These are phyloP conservation scores for Colletotrichum spaethianum DNA, from an alignment of 2,329 filamentous ascomycete genomes.

Conservation along the genomic window DNA sequence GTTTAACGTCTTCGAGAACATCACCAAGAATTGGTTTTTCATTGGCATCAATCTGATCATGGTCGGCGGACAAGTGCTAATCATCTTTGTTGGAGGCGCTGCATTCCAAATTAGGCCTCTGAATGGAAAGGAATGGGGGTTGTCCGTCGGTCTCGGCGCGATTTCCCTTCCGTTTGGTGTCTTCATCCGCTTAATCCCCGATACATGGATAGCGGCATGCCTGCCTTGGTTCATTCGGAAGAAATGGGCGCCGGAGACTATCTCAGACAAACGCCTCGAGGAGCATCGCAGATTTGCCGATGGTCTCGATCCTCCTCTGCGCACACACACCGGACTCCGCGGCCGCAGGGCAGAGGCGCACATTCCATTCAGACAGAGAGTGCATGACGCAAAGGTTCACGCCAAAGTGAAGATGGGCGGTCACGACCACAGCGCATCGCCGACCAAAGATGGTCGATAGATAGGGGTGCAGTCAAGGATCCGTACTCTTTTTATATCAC, in stretches of 20 bases:
- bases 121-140: conserved; percentile 83
- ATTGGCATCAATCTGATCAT: conserved; percentile 84
- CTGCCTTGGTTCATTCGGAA: conserved; percentile 48
- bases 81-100: conserved; percentile 83
- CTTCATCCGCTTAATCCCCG: conserved; percentile 80
- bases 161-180: conserved; percentile 83
- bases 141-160: conserved; percentile 82
- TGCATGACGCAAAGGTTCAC: conserved; percentile 48
- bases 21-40: conserved; percentile 86
- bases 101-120: conserved; percentile 79
- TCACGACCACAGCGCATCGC: background rate
- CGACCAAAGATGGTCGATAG: conserved; percentile 49
- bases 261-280: conserved; percentile 43
- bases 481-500: background rate
- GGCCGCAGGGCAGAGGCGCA: conserved; percentile 49
- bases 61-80: conserved; percentile 87
- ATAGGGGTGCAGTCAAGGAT: background rate
- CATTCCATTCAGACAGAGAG: conserved; percentile 48
- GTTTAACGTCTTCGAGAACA: conserved; percentile 89
- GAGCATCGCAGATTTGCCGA: conserved; percentile 38
- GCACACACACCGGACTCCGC: conserved; percentile 50
- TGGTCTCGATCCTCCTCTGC: conserved; percentile 47
- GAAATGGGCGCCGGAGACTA: conserved; percentile 45
- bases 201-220: conserved; percentile 60
- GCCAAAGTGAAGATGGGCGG: conserved; percentile 41